Evolutionary conservation across 2,329 filamentous ascomycete species (phyloP).

Genomic region (Verruconis gallopava): DNA sequence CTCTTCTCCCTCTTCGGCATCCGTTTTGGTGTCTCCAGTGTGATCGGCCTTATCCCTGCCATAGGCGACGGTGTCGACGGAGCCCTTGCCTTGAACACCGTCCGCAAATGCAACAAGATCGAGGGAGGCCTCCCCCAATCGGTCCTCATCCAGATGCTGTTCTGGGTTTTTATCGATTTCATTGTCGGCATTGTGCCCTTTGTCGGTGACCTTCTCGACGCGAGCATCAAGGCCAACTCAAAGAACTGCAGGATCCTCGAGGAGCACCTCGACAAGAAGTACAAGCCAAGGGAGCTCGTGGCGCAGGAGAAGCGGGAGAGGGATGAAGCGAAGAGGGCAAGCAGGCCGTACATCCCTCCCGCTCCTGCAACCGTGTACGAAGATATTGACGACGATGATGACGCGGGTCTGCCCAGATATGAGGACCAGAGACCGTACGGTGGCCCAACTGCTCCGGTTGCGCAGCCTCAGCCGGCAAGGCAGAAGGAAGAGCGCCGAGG

Average conservation of each 20-base stretch:
- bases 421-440: not conserved
- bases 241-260: constrained; percentile 61
- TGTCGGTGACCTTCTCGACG: constrained; percentile 62
- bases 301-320: constrained; percentile 4
- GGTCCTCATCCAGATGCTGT: constrained; percentile 58
- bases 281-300: constrained; percentile 31
- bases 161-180: constrained; percentile 69
- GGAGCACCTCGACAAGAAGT: constrained; percentile 53
- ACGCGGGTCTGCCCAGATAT: constrained; percentile 2
- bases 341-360: constrained; percentile 16
- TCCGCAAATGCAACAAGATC: constrained; percentile 57
- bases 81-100: constrained; percentile 61
- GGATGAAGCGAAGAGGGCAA: constrained; percentile 8
- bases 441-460: not conserved
- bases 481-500: not conserved
- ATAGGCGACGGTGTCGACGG: constrained; percentile 68
- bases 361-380: constrained; percentile 35
- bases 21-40: constrained; percentile 76
- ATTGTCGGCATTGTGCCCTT: constrained; percentile 61
- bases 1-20: constrained; percentile 73
- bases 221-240: constrained; percentile 61
- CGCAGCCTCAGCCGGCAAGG: constrained; percentile 1
- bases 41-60: constrained; percentile 74
- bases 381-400: constrained; percentile 25
- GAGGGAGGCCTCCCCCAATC: constrained; percentile 58